Base-by-base conservation (phyloP, 2,329 filamentous ascomycete genomes). In the Neonectria ditissima region DNA sequence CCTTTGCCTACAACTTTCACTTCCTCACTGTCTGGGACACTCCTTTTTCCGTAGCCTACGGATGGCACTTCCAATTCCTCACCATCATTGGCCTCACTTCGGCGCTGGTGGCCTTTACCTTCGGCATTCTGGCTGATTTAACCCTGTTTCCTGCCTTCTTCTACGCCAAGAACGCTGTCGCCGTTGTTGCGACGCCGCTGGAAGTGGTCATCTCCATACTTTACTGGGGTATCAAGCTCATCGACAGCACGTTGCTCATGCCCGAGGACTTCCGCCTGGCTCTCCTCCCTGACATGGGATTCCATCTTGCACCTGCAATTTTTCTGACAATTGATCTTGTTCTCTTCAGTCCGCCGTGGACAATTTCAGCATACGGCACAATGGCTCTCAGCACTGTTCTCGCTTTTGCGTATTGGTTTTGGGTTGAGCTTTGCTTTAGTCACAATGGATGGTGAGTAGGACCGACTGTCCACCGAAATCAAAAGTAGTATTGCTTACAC, bases 291-390 rank as follows among this genome's bases (percentile, higher is more conserved):
- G 91, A 93, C 75, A 72, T 90, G 11, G 87, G 88, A 39, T 90
- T 91, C 72, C 89, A 92, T 74, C 82, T 87, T 22, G 85, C 89
- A 55, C 91, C 92, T 2, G 84, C 89, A 20, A 76, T 92, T 16
- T 82, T 92, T 48, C 78, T 94, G 54, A 81, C 84, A 1, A 68
- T 90, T 43, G 91, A 94, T 73, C 79, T 91, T 16, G 75, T 93
- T 18, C 81, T 93, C 41, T 82, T 93, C 48, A 91, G 88, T 50
- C 91, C 91, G 11, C 91, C 91, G 1, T 93, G 91, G 88, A 89
- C 89, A 0, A 86, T 92, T 64, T 82, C 84, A 10, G 83, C 83
- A 8, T 81, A 88, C n/a, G 82, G 84, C 1, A 86, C 89, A 5
- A 82, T 92, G 72, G 79, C 80, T 1, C 73, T 91, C 26, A 89